A percentile compares a stretch with the other conserved stretches of the same genome.
phyloP scores from a whole-genome alignment of 441 rosid genomes.

The Aleurites moluccanus region DNA sequence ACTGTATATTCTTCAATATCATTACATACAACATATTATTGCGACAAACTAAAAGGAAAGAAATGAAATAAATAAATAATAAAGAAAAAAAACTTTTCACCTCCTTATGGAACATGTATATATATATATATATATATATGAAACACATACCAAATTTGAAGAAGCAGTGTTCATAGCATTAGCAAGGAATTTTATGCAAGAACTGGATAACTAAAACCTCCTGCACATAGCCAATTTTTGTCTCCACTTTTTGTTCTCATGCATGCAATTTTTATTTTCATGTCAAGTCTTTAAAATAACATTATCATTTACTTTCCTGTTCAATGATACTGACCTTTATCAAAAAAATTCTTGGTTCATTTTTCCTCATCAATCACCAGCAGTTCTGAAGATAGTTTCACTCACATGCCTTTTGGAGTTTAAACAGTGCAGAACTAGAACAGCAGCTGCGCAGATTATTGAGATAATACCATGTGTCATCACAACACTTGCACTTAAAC shows the following conservation, averaged over 20 bases:
- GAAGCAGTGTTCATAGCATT: neutral
- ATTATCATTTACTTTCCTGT: neutral
- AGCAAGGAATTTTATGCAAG: neutral
- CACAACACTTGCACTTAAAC: neutral
- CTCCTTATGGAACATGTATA: too few species aligned
- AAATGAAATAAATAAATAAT: too few species aligned
- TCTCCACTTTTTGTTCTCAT: neutral
- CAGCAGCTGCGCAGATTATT: constrained; percentile 15
- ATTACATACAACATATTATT: neutral
- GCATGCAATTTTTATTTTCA: neutral
- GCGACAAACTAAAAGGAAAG: neutral
- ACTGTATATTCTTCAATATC: neutral
- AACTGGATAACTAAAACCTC: neutral
- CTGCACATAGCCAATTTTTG: neutral
- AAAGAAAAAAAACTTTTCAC: too few species aligned
- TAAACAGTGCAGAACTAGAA: neutral
- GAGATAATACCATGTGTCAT: neutral
- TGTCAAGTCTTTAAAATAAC: neutral
- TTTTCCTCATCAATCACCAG: constrained; percentile 14
- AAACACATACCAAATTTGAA: neutral
- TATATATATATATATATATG: too few species aligned
- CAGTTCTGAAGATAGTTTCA: constrained; percentile 17
- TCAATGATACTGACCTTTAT: constrained; percentile 28
- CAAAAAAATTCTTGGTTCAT: neutral
- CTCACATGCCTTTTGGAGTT: constrained; percentile 8